Conservation (phyloP, 2,329 filamentous ascomycete species). For the Akanthomyces lecanii region DNA sequence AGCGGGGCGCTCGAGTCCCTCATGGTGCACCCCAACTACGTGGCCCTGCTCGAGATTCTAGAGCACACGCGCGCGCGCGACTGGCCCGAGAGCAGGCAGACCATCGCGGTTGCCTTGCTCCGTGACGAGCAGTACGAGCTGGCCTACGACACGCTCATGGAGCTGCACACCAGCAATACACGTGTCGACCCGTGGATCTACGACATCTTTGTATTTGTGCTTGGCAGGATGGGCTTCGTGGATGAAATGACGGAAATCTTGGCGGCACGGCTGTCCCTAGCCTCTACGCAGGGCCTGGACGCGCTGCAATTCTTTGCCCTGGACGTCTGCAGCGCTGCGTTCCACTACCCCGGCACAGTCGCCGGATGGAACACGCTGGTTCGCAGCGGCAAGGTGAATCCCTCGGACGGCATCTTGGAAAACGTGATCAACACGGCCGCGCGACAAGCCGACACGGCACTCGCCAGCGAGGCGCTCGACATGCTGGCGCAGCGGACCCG, state of each 20-base stretch:
- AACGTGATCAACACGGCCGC: constrained; percentile 71
- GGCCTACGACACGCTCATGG: constrained; percentile 66
- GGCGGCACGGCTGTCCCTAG: constrained; percentile 45
- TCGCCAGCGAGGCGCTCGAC: constrained; percentile 69
- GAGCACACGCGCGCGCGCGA: constrained; percentile 70
- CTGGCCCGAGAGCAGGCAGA: constrained; percentile 55
- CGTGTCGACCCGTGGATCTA: constrained; percentile 67
- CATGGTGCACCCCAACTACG: constrained; percentile 80
- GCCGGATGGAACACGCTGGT: constrained; percentile 71
- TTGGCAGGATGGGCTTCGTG: constrained; percentile 68
- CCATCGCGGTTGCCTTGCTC: constrained; percentile 68
- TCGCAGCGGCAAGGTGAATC: constrained; percentile 33
- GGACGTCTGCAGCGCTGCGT: constrained; percentile 64
- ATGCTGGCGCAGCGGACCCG: constrained; percentile 35
- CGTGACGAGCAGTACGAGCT: constrained; percentile 80
- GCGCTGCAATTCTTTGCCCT: constrained; percentile 68
- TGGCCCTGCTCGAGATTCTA: constrained; percentile 67
- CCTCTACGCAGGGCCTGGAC: constrained; percentile 32
- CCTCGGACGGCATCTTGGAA: constrained; percentile 58
- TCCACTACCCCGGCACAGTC: constrained; percentile 59
- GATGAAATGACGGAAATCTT: constrained; percentile 73
- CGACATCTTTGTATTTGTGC: constrained; percentile 69
- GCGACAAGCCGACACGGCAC: constrained; percentile 58
- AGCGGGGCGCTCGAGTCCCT: constrained; percentile 69
- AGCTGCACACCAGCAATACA: constrained; percentile 55